Evolutionary conservation across 805 yeast genomes (phyloP), one percentile per base, ranked within the genome.

Genomic region (Candida silvicultrix): DNA sequence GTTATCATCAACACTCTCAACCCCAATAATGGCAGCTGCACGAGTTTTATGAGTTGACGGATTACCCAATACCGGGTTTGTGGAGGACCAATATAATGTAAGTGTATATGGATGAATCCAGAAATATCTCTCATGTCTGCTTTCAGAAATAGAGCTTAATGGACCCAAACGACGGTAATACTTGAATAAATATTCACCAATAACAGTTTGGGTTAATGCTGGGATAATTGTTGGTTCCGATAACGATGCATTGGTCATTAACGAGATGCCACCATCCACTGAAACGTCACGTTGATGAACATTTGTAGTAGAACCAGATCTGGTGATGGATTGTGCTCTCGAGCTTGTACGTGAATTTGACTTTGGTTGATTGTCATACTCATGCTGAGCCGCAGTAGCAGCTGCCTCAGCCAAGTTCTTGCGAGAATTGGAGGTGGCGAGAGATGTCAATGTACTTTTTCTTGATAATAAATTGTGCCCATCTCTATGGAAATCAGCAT

Each of bases 81-180:
- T 73, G 5, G 77, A 74, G 3, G 92, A 83, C 99, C 99, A 92
- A 64, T 88, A 89, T 41, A 92, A 70, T 0, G 96, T 88, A 70
- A 89, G 68, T 9, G 94, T 84, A 64, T 90, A 90, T 3, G 99
- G 98, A 65, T 92, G 96, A 40, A 94, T 79, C 98, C 98, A 94
- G 74, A 92, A 92, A 68, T 80, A 92, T 53, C 97, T 76, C 59
- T 85, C 94, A 60, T 92, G 99, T 49, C 97, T 77, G 38, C 78
- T 77, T 43, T 89, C 94, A 0, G 92, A 77, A 19, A 88, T 74
- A 8, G 73, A 65, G 35, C 88, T 83, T 42, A 87, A 70, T 15
- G 89, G 84, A 1, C 90, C 90, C 44, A 85, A 66, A 49, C 81
- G 80, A 48, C 94, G 80, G 62, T 83, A 87, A 62, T 90, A 90